Evolutionary conservation across 495 filamentous ascomycete genomes (phyloP), one percentile per base, ranked within the genome.

Genomic region (Bombardia bombarda): DNA sequence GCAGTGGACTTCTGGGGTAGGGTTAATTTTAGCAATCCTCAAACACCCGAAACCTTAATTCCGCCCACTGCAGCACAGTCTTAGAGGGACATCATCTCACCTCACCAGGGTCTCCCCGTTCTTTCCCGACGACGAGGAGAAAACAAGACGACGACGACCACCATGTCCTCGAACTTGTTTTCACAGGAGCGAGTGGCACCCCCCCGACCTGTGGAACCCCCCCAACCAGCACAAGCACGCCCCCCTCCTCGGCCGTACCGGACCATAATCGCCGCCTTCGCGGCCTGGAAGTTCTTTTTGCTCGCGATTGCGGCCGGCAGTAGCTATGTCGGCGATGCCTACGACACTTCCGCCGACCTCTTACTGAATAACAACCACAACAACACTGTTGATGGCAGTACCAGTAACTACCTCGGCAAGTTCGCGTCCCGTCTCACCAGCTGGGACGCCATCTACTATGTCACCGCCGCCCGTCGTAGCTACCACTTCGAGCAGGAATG

Each of bases 401-500:
- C 78, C 78, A 14, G 80, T 81, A 7, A 31, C 75, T 75, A 10
- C 54, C 61, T 8, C 63, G 83, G 14, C 57, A 79, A 23, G 4
- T 24, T 65, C 40, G 35, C 73, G 46, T 47, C 65, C 43, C 80
- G 79, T 40, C 71, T 95, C 30, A 79, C 80, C 0, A 75, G 90
- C 62, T 98, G 92, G 92, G 92, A 98, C 56, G 82, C 85, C 26
- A 80, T 98, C 40, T 97, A 95, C 59, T 97, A 86, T 53, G 66
- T 82, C 25, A 75, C 80, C 42, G 61, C 69, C 33, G 80, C 87
- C 0, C 67, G 73, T 42, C 68, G 80, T 24, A 89, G 87, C 18
- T 88, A 96, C 47, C 38, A 81, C 8, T 90, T 83, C 63, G 92
- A 98, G 64, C 93, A 98, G 65, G 88, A 96, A 65, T 97, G 90